These are phyloP conservation scores for Alternaria arborescens DNA, from an alignment of 2,329 filamentous ascomycete species.

Conservation along the genomic window DNA sequence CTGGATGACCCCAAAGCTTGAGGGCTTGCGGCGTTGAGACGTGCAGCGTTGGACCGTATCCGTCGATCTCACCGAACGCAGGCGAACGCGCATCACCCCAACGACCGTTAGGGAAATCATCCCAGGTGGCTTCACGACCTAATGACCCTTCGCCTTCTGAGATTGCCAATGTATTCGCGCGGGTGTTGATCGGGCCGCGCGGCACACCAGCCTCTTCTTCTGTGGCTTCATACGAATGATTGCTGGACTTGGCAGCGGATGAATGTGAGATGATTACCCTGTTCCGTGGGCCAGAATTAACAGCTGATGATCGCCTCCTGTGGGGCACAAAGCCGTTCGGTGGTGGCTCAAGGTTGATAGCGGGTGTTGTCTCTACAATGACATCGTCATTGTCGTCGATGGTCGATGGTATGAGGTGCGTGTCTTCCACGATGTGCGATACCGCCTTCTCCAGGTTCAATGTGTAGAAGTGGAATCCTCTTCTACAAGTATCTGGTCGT, in stretches of 20 bases:
- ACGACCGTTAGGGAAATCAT: conserved; percentile 95
- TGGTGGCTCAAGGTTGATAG: conserved; percentile 42
- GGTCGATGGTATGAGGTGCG: conserved; percentile 75
- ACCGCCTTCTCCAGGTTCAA: conserved; percentile 96
- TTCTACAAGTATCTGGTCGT: conserved; percentile 53
- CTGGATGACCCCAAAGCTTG: conserved; percentile 84
- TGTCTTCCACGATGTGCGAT: conserved; percentile 87
- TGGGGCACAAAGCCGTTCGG: conserved; percentile 36
- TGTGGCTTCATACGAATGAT: conserved; percentile 68
- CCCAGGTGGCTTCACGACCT: conserved; percentile 96
- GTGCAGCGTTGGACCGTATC: conserved; percentile 96
- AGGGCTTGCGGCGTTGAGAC: conserved; percentile 86
- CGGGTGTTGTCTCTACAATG: conserved; percentile 59
- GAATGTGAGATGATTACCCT: conserved; percentile 80
- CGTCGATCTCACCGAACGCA: conserved; percentile 95
- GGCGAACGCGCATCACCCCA: conserved; percentile 89
- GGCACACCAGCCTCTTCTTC: conserved; percentile 82
- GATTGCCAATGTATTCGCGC: conserved; percentile 87
- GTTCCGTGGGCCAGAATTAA: conserved; percentile 87
- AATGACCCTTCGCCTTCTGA: conserved; percentile 91
- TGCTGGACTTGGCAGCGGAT: conserved; percentile 62
- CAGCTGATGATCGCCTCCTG: conserved; percentile 74
- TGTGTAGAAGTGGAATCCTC: conserved; percentile 97
- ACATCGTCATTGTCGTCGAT: conserved; percentile 54
- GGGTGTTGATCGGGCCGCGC: conserved; percentile 73